Evolutionary conservation across 169 alveolate species (phyloP).

Genomic region (Eimeria necatrix): DNA sequence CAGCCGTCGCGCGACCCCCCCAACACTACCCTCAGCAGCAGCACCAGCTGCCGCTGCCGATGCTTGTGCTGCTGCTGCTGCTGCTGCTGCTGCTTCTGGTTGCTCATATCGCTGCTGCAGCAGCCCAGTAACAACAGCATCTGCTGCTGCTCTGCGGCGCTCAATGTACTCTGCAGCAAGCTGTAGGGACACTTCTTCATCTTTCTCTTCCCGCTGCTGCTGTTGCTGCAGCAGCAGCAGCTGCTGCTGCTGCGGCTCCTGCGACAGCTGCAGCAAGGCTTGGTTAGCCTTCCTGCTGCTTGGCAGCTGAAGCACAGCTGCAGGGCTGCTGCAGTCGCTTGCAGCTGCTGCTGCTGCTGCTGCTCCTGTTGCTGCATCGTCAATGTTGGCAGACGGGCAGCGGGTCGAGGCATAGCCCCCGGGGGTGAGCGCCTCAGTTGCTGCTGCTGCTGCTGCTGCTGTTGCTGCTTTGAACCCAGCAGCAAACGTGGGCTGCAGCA

Average conservation of each 20-base stretch:
- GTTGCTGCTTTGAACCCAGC: slow-evolving; percentile 27
- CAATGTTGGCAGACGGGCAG: slow-evolving; percentile 53
- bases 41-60: background rate
- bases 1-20: slow-evolving; percentile 34
- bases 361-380: slow-evolving; percentile 54
- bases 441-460: slow-evolving; percentile 62
- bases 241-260: slow-evolving; percentile 59
- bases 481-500: background rate
- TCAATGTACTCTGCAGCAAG: background rate
- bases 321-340: slow-evolving; percentile 26
- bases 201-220: background rate
- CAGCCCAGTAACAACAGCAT: slow-evolving; percentile 30
- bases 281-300: slow-evolving; percentile 13
- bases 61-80: slow-evolving; percentile 17
- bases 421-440: slow-evolving; percentile 20
- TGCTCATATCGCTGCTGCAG: slow-evolving; percentile 39
- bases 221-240: background rate
- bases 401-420: slow-evolving; percentile 34
- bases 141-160: background rate
- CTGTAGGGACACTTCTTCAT: slow-evolving; percentile 9
- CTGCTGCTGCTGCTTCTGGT: slow-evolving; percentile 30
- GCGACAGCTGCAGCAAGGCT: background rate
- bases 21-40: background rate
- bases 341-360: slow-evolving; percentile 59
- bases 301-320: slow-evolving; percentile 19